Percentiles rank a stretch among this genome's conserved stretches.
Evolutionary conservation across 208 protist genomes (phyloP).

Genomic region (Acanthamoeba healyi): DNA sequence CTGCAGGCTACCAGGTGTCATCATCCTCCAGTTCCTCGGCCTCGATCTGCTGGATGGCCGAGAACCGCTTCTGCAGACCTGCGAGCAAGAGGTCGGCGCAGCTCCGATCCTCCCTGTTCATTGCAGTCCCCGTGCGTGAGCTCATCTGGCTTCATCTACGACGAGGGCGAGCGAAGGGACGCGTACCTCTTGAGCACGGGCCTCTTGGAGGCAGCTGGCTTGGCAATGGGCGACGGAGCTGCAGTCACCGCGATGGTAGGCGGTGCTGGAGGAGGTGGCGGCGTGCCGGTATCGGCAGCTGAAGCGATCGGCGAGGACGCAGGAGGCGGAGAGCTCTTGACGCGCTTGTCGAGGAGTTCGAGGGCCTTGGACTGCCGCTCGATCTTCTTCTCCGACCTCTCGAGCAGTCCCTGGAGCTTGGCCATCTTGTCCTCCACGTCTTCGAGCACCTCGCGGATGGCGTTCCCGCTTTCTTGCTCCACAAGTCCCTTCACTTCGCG

Average conservation of each 20-base stretch:
- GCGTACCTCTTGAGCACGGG: background rate
- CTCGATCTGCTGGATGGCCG: constrained; percentile 6
- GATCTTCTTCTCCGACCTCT: constrained; percentile 24
- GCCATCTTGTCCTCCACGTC: background rate
- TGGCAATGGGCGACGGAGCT: background rate
- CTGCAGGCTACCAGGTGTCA: background rate
- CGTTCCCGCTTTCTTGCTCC: background rate
- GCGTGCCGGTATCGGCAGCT: no score
- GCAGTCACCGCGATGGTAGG: background rate
- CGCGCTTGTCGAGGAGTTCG: background rate
- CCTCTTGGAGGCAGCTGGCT: background rate
- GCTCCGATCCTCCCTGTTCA: constrained; percentile 4
- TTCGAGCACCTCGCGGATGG: background rate
- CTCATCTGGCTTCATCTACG: no score
- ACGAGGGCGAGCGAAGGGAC: background rate
- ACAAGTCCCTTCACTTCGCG: background rate
- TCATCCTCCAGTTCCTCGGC: constrained; percentile 19
- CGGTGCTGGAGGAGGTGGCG: background rate
- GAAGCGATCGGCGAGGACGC: background rate
- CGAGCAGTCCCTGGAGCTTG: background rate
- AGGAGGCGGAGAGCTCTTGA: background rate
- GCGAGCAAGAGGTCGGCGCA: background rate
- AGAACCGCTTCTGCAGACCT: constrained; percentile 7
- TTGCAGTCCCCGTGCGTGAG: background rate
- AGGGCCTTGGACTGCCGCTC: background rate